phyloP scores from a whole-genome alignment of 257 asterid species.

The Thymus quinquecostatus region DNA sequence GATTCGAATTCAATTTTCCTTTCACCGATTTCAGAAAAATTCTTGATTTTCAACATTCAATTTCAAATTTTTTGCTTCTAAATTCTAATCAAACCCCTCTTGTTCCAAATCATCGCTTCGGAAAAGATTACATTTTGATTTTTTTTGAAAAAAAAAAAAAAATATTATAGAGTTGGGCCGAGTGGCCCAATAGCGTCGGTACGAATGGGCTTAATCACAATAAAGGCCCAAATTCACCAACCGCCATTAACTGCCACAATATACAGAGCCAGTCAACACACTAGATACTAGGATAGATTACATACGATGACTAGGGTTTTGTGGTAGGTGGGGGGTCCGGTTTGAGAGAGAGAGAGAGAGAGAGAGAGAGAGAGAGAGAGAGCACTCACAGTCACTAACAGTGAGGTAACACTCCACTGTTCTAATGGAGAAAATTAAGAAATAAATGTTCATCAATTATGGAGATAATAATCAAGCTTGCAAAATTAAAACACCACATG shows the following conservation, averaged over 20 bases:
- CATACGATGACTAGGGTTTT: background rate
- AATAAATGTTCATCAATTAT: conserved; percentile 41
- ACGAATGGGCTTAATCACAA: conserved; percentile 8
- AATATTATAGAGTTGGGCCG: conserved; percentile 25
- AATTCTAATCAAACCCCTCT: no score
- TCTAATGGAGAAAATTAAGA: conserved; percentile 12
- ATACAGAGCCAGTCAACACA: conserved; percentile 46
- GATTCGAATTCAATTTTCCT: no score
- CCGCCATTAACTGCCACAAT: conserved; percentile 44
- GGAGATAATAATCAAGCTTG: conserved; percentile 39
- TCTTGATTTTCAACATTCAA: background rate
- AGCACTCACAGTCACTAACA: conserved; percentile 21
- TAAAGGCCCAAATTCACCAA: conserved; percentile 31
- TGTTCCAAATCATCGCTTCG: no score
- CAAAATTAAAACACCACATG: conserved; percentile 40
- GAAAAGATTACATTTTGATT: no score
- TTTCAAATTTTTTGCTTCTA: no score
- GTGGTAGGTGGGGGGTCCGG: conserved; percentile 31
- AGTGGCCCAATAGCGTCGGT: conserved; percentile 15
- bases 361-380: background rate
- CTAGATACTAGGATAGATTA: conserved; percentile 39
- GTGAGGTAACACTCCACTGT: conserved; percentile 15
- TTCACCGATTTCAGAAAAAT: no score
- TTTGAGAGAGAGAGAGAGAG: background rate
- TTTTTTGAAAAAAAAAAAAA: no score